Conservation (phyloP, 306 rosid genomes). For the cucumber (Cucumis sativus) region DNA sequence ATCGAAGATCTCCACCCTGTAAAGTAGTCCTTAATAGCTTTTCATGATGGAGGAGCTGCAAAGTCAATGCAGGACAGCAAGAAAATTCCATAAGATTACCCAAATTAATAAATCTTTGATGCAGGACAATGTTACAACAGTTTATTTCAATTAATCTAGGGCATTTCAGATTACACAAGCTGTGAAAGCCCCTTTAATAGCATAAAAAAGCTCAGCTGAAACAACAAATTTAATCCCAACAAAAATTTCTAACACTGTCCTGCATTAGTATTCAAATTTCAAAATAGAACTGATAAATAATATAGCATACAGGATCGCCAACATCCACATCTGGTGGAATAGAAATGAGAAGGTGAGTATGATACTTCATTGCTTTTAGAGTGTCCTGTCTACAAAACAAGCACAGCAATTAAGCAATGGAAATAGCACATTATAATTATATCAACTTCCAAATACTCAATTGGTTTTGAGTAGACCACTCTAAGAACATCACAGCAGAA, state of each 20-base stretch:
- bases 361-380: slow-evolving; percentile 35
- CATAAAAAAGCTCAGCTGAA: neutral
- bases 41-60: slow-evolving; percentile 64
- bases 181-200: neutral
- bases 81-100: neutral
- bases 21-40: slow-evolving; percentile 40
- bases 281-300: neutral
- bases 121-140: neutral
- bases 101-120: neutral
- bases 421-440: neutral
- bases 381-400: slow-evolving; percentile 28
- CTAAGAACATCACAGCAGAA: neutral
- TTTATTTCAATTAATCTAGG: neutral
- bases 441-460: neutral
- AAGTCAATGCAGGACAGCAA: neutral
- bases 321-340: slow-evolving; percentile 45
- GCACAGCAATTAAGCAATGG: neutral
- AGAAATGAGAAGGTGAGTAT: slow-evolving; percentile 69
- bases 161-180: neutral
- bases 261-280: neutral
- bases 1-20: slow-evolving; percentile 40
- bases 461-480: neutral
- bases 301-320: slow-evolving; percentile 63
- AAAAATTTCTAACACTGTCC: neutral
- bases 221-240: neutral